Evolutionary conservation across 768 basidiomycete species (phyloP).

Genomic region (Pleurotus tuber-regium): DNA sequence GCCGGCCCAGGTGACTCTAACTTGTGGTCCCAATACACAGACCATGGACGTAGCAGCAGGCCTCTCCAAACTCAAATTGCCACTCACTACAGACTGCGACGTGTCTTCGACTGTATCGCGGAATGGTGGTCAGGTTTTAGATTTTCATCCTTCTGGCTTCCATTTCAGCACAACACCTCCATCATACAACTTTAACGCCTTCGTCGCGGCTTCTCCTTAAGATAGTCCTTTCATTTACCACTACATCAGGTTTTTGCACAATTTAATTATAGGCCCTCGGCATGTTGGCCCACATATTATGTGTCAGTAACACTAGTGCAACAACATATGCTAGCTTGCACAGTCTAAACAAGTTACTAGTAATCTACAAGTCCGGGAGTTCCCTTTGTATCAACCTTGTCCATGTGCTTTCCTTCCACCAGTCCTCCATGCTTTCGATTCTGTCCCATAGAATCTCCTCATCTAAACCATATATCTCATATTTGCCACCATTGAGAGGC

Average conservation of each 20-base stretch:
- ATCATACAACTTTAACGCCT: slow-evolving; percentile 72
- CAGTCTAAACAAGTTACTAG: not conserved
- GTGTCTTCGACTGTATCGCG: slow-evolving; percentile 51
- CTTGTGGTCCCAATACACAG: slow-evolving; percentile 41
- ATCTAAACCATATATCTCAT: slow-evolving; percentile 83
- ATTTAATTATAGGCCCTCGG: not conserved
- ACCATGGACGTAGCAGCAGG: slow-evolving; percentile 55
- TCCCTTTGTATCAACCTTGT: slow-evolving; percentile 77
- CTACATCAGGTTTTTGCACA: too few relatives aligned
- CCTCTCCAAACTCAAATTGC: slow-evolving; percentile 57
- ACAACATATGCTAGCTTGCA: not conserved
- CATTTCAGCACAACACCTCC: slow-evolving; percentile 50
- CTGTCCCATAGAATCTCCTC: slow-evolving; percentile 86
- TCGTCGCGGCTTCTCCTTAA: slow-evolving; percentile 39
- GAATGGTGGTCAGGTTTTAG: slow-evolving; percentile 42
- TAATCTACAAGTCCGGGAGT: slow-evolving; percentile 63
- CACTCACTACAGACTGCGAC: slow-evolving; percentile 48
- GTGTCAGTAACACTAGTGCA: too few relatives aligned
- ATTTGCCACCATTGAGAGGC: slow-evolving; percentile 66
- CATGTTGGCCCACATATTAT: too few relatives aligned
- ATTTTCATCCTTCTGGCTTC: slow-evolving; percentile 49
- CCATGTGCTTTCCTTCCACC: slow-evolving; percentile 96
- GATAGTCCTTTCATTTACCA: not conserved
- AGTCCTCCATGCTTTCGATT: slow-evolving; percentile 79
- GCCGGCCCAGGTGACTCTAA: slow-evolving; percentile 54